These are phyloP conservation scores for Chytriomyces sp. DNA, from an alignment of 192 early-diverging fungal species.

Conservation along the genomic window DNA sequence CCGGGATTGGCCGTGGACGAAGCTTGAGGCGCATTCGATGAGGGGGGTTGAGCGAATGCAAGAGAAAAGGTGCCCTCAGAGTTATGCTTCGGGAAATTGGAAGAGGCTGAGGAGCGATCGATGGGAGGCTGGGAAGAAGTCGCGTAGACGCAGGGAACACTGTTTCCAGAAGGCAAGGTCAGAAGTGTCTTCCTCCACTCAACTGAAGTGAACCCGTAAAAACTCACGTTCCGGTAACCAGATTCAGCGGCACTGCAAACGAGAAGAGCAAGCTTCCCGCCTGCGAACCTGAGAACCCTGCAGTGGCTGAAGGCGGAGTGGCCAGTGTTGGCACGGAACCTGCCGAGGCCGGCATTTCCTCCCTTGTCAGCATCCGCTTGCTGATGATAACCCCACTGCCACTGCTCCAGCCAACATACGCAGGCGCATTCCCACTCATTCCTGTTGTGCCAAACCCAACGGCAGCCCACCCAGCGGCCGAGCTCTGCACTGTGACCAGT, in stretches of 20 bases:
- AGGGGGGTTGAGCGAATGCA: neutral
- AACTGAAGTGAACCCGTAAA: no score
- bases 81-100: neutral
- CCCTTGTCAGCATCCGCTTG: neutral
- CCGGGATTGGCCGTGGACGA: neutral
- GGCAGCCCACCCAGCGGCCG: slow-evolving; percentile 35
- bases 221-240: neutral
- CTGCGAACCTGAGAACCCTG: neutral
- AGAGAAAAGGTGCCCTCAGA: neutral
- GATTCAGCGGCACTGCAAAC: neutral
- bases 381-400: slow-evolving; percentile 9
- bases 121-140: neutral
- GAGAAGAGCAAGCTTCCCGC: neutral
- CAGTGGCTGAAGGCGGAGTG: neutral
- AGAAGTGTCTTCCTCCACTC: no score
- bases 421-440: slow-evolving; percentile 28
- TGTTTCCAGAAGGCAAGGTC: no score
- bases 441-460: slow-evolving; percentile 25
- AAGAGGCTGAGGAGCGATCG: neutral
- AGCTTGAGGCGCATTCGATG: neutral
- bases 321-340: neutral
- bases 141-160: neutral
- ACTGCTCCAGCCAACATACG: slow-evolving; percentile 30
- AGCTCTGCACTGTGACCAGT: slow-evolving; percentile 30
- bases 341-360: neutral